Conservation (phyloP, 371 early-diverging fungal genomes). For the Funneliformis caledonium region DNA sequence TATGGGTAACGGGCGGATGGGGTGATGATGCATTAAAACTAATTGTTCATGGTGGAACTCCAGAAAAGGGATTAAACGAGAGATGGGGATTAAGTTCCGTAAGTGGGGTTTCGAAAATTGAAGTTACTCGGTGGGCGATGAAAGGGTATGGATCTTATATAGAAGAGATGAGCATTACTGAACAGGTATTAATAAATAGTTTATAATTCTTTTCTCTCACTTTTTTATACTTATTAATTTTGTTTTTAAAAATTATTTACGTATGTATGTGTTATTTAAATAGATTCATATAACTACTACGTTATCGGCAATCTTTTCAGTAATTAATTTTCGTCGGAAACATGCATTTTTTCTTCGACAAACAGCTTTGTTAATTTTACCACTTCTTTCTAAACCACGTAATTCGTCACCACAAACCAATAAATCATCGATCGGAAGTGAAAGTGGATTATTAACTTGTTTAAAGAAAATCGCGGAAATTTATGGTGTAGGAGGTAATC, state of each 20-base stretch:
- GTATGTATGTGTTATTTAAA: background rate
- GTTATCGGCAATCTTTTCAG: slow-evolving; percentile 65
- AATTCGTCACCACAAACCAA: slow-evolving; percentile 43
- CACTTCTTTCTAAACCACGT: slow-evolving; percentile 59
- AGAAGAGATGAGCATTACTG: slow-evolving; percentile 58
- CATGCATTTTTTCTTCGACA: slow-evolving; percentile 76
- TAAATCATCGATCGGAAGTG: slow-evolving; percentile 43
- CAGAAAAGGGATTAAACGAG: slow-evolving; percentile 43
- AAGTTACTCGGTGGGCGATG: slow-evolving; percentile 66
- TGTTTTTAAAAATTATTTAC: background rate
- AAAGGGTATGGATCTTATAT: slow-evolving; percentile 56
- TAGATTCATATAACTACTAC: slow-evolving; percentile 64
- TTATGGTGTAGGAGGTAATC: slow-evolving; percentile 68
- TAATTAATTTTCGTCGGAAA: slow-evolving; percentile 71
- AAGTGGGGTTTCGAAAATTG: slow-evolving; percentile 54
- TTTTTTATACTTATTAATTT: background rate
- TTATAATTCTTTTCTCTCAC: background rate
- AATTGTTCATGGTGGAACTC: slow-evolving; percentile 41
- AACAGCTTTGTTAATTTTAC: slow-evolving; percentile 62
- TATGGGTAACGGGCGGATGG: slow-evolving; percentile 40
- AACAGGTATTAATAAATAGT: slow-evolving; percentile 54
- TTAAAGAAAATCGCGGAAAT: slow-evolving; percentile 71
- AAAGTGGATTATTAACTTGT: slow-evolving; percentile 68
- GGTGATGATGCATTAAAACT: slow-evolving; percentile 34
- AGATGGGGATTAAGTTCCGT: slow-evolving; percentile 52